Percentiles rank a stretch among this genome's conserved stretches.
Conservation (phyloP, 1,139 yeast species). For the Diutina scorzettiae region DNA sequence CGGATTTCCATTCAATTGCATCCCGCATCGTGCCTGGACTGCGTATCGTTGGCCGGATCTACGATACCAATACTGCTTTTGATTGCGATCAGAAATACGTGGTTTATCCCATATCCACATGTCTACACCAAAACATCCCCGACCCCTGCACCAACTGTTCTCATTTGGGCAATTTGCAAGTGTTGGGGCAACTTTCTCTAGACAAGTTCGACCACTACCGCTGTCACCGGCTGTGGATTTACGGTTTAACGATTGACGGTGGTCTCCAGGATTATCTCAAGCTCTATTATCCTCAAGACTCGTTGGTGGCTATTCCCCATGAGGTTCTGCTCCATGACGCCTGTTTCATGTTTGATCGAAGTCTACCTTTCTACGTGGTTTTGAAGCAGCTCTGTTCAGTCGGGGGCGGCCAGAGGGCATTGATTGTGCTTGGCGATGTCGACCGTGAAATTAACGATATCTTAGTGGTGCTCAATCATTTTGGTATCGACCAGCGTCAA, state of each 20-base stretch:
- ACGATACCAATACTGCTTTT: slow-evolving; percentile 5
- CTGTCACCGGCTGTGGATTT: slow-evolving; percentile 18
- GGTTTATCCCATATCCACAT: slow-evolving; percentile 26
- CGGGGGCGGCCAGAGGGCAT: slow-evolving; percentile 9
- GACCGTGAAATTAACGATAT: slow-evolving; percentile 26
- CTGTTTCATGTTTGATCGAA: slow-evolving; percentile 23
- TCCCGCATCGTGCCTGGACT: slow-evolving; percentile 22
- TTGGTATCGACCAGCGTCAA: slow-evolving; percentile 17
- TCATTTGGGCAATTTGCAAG: slow-evolving; percentile 6
- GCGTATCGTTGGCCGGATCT: slow-evolving; percentile 20
- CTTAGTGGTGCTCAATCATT: slow-evolving; percentile 21
- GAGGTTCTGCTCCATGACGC: slow-evolving; percentile 27
- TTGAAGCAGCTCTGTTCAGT: slow-evolving; percentile 11
- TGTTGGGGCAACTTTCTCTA: slow-evolving; percentile 7
- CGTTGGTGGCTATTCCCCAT: slow-evolving; percentile 19
- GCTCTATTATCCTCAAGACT: slow-evolving; percentile 16
- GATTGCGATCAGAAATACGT: slow-evolving; percentile 14
- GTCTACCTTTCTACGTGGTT: slow-evolving; percentile 23
- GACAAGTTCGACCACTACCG: slow-evolving; percentile 11
- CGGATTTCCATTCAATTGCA: slow-evolving; percentile 3
- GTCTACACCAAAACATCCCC: slow-evolving; percentile 16
- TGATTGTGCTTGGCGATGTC: slow-evolving; percentile 20
- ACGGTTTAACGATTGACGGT: slow-evolving; percentile 28
- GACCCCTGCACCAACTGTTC: slow-evolving; percentile 17
- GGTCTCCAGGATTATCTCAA: slow-evolving; percentile 29